A percentile compares a stretch with the other conserved stretches of the same genome.
Evolutionary conservation across 75 land plant genomes (phyloP).

Genomic region (Selaginella tamariscina): DNA sequence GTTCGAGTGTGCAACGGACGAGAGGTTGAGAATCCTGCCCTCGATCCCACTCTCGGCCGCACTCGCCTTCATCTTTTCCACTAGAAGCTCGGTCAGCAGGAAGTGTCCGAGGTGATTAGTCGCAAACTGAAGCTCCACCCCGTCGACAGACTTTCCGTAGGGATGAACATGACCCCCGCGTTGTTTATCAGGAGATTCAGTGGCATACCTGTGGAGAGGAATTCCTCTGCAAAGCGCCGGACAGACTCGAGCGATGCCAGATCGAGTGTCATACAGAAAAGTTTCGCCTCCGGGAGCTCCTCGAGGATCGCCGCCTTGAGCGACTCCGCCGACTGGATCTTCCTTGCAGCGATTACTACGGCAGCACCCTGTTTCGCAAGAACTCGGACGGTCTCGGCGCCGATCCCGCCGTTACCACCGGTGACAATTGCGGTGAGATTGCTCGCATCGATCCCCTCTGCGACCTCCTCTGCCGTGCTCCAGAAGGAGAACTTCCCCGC

Average conservation of each 20-base stretch:
- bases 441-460: conserved; percentile 39
- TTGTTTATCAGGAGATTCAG: conserved; percentile 41
- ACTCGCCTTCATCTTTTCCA: conserved; percentile 49
- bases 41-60: conserved; percentile 36
- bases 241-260: conserved; percentile 52
- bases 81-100: conserved; percentile 56
- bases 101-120: conserved; percentile 40
- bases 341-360: conserved; percentile 62
- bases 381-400: conserved; percentile 61
- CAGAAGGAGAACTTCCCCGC: too few species aligned
- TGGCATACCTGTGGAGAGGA: conserved; percentile 36
- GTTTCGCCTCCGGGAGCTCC: conserved; percentile 31
- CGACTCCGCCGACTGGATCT: conserved; percentile 30
- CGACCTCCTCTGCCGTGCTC: conserved; percentile 60
- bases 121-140: background rate
- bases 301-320: conserved; percentile 35
- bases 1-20: conserved; percentile 40
- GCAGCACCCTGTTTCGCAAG: conserved; percentile 55
- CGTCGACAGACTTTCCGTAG: background rate
- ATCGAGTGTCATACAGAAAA: conserved; percentile 57
- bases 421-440: conserved; percentile 55
- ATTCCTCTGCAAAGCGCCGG: conserved; percentile 43
- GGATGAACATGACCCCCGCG: background rate
- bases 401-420: conserved; percentile 63
- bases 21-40: conserved; percentile 53